Evolutionary conservation across 768 basidiomycete genomes (phyloP).

Genomic region (Calocybe gangraenosa): DNA sequence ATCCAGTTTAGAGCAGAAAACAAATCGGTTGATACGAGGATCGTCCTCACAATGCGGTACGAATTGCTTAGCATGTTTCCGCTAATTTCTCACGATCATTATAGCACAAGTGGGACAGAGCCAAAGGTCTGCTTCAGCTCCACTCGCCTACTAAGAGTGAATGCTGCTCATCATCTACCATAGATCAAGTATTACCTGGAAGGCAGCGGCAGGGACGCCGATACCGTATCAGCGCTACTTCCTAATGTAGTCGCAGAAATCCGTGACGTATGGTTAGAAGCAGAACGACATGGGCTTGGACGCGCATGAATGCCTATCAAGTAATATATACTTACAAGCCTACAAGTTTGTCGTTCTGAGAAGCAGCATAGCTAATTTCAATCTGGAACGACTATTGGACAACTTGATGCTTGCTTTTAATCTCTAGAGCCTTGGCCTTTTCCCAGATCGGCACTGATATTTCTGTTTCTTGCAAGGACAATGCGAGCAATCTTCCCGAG

Average conservation of each 20-base stretch:
- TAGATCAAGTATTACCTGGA: constrained; percentile 90
- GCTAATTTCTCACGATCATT: constrained; percentile 1
- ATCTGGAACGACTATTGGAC: background rate
- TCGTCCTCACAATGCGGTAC: constrained; percentile 71
- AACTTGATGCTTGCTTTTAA: constrained; percentile 31
- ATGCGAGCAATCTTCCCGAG: constrained; percentile 50
- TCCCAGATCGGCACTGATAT: constrained; percentile 63
- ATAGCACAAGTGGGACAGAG: constrained; percentile 84
- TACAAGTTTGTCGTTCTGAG: too few relatives aligned
- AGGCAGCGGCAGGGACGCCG: constrained; percentile 55
- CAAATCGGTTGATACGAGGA: constrained; percentile 34
- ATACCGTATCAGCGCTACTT: constrained; percentile 47
- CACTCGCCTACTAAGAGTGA: background rate
- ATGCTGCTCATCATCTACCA: constrained; percentile 13
- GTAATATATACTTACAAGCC: too few relatives aligned
- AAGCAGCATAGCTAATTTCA: too few relatives aligned
- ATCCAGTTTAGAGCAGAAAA: constrained; percentile 67
- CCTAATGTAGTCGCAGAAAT: constrained; percentile 56
- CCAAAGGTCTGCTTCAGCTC: constrained; percentile 59
- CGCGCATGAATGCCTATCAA: constrained; percentile 1
- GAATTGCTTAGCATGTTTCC: constrained; percentile 7
- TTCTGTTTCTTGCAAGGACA: constrained; percentile 53
- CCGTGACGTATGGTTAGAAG: constrained; percentile 65
- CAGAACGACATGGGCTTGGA: constrained; percentile 32
- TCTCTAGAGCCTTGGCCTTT: constrained; percentile 56